Base-by-base conservation (phyloP, 2,329 filamentous ascomycete genomes). In the Colletotrichum sp. region DNA sequence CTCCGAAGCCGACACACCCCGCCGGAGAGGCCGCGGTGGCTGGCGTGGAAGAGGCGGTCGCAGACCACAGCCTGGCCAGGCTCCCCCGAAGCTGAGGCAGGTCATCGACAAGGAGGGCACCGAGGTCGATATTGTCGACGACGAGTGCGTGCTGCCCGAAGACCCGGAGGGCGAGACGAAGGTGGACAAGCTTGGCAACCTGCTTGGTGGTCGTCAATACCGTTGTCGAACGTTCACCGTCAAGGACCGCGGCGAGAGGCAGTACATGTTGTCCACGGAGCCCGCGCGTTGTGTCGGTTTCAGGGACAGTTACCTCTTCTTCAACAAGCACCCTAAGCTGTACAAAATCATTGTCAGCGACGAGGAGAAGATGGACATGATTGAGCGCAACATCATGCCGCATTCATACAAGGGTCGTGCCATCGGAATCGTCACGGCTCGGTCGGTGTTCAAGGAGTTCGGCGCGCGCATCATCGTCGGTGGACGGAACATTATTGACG, bases 291-390 rank as follows among this genome's bases (percentile, higher is more conserved):
- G 97, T 81, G 96, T 98, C 71, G 97, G 97, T 18, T 99, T 99
- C 89, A 92, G 97, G 79, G 97, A 99, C 88, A 98, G 96, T 78
- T 99, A 99, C 83, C 92, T 99, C 30, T 98, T 99, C 90, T 99
- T 99, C 89, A 98, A 97, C 78, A 99, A 99, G 86, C 97, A 99
- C 86, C 95, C 95, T 83, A 93, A 96, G 81, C 93, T 99, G 16
- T 97, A 96, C 91, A 99, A 99, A 88, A 98, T 99, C 81, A 98
- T 99, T 81, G 95, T 99, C 72, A 96, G 96, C 80, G 97, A 99
- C 79, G 94, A 97, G n/a, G 96, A 98, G 86, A 99, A 99, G 88
- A 93, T 94, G 77, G 96, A 99, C 85, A 91, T 99, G 88, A 99
- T 99, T 82, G 95, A 98, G 80, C 93, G 97, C 77, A 95, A 98